phyloP scores from a whole-genome alignment of 768 basidiomycete genomes.

The Mycena vulgaris region DNA sequence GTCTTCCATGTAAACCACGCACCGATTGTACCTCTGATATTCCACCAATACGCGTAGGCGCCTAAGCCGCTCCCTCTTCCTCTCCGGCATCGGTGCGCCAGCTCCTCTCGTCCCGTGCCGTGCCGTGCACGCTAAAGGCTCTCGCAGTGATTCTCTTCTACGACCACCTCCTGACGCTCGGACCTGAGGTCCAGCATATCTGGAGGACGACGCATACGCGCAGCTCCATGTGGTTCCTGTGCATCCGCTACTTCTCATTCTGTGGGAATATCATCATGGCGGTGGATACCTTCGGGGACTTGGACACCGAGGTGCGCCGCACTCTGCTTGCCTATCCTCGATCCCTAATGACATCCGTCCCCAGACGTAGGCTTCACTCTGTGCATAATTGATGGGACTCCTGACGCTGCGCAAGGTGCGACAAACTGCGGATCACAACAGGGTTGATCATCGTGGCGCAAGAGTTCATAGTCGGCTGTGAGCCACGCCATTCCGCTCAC shows the following conservation, averaged over 20 bases:
- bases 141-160: conserved; percentile 7
- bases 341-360: background rate
- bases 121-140: too few species aligned
- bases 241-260: conserved; percentile 13
- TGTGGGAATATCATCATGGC: conserved; percentile 2
- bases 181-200: conserved; percentile 11
- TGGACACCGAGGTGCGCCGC: background rate
- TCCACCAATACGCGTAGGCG: too few species aligned
- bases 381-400: background rate
- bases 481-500: background rate
- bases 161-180: conserved; percentile 12
- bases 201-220: background rate
- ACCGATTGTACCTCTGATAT: too few species aligned
- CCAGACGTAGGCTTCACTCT: background rate
- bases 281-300: conserved; percentile 11
- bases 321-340: background rate
- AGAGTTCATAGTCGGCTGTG: conserved; percentile 10
- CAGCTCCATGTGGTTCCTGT: conserved; percentile 12
- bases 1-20: too few species aligned
- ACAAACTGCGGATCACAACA: background rate
- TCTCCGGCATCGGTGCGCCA: conserved; percentile 2
- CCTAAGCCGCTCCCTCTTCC: conserved; percentile 9
- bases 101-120: background rate
- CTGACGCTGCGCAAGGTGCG: background rate
- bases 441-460: conserved; percentile 1